Base-by-base conservation (phyloP, 257 asterid genomes). In the Solanum rostratum region DNA sequence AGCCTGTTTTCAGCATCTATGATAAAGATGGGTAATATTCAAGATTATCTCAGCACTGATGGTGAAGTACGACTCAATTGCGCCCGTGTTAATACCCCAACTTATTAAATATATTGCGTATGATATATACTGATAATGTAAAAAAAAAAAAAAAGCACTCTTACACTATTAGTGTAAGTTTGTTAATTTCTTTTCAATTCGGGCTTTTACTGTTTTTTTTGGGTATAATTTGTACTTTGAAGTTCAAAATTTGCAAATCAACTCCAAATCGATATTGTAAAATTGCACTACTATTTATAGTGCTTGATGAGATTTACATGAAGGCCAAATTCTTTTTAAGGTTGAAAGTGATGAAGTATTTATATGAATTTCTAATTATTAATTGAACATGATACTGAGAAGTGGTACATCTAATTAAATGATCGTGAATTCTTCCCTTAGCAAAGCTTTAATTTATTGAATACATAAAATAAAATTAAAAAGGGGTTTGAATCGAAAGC, bases 21-120 rank as follows among this genome's bases (percentile, higher is more conserved):
- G 98, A 83, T 93, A 45, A 95, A 94, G 39, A 95, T 95, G 41
- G 97, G 97, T 2, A 94, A 90, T 16, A 90, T 94, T 91, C 93
- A 89, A 82, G 94, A 93, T 62, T 88, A 86, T 76, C 43, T 20
- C 0, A 86, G 85, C 2, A 90, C 89, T 30, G 86, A 86, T 71
- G 93, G 91, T 15, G 98, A 95, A 84, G 83, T 95, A 15, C 90
- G 97, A 85, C 85, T 83, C 84, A 88, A 87, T 14, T 95, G 98
- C 89, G 89, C 85, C 81, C 30, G 7, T 11, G 88, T 94, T 88
- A 94, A 93, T 70, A 6, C 6, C 0, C 70, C 69, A 0, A 15
- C 18, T 55, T 20, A 20, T 0, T 43, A 59, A 33, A 33, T 33
- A 33, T 2, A 5, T 33, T 33, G 37, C 37, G 41, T 81, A 39